phyloP scores from a whole-genome alignment of 306 rosid species.

The Myrica gale region DNA sequence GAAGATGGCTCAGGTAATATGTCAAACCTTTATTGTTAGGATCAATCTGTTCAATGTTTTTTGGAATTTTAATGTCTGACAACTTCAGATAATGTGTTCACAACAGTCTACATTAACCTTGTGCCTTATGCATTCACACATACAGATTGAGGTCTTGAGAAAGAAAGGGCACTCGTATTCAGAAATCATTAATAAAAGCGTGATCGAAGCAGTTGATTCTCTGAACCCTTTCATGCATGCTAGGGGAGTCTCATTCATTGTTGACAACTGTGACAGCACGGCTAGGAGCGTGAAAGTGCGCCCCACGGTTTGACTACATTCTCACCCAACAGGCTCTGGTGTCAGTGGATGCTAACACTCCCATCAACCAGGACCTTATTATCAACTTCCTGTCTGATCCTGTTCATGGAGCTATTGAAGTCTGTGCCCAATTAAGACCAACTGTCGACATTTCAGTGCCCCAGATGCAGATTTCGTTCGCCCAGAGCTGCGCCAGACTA shows the following conservation, averaged over 20 bases:
- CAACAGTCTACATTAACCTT: background rate
- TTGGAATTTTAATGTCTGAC: background rate
- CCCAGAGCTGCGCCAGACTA: slow-evolving; percentile 74
- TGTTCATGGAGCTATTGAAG: slow-evolving; percentile 84
- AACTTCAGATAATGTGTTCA: background rate
- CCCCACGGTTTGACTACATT: slow-evolving; percentile 82
- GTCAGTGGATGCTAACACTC: slow-evolving; percentile 62
- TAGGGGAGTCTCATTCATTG: slow-evolving; percentile 96
- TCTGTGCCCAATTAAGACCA: slow-evolving; percentile 90
- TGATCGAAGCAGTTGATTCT: slow-evolving; percentile 88
- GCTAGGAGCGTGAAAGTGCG: slow-evolving; percentile 95
- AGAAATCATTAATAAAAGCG: slow-evolving; percentile 90
- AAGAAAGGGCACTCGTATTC: slow-evolving; percentile 96
- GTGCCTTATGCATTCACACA: slow-evolving; percentile 6
- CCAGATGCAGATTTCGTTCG: slow-evolving; percentile 88
- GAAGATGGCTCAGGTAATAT: slow-evolving; percentile 93
- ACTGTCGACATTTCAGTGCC: slow-evolving; percentile 86
- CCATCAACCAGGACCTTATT: slow-evolving; percentile 71
- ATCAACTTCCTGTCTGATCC: slow-evolving; percentile 92
- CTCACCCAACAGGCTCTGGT: slow-evolving; percentile 96
- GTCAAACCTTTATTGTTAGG: too few relatives aligned
- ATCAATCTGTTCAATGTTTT: too few relatives aligned
- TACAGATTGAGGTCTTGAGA: slow-evolving; percentile 89
- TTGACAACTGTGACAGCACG: slow-evolving; percentile 96
- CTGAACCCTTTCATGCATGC: slow-evolving; percentile 98